Evolutionary conservation across 2,329 filamentous ascomycete genomes (phyloP).

Genomic region (Tolypocladium tundrense): DNA sequence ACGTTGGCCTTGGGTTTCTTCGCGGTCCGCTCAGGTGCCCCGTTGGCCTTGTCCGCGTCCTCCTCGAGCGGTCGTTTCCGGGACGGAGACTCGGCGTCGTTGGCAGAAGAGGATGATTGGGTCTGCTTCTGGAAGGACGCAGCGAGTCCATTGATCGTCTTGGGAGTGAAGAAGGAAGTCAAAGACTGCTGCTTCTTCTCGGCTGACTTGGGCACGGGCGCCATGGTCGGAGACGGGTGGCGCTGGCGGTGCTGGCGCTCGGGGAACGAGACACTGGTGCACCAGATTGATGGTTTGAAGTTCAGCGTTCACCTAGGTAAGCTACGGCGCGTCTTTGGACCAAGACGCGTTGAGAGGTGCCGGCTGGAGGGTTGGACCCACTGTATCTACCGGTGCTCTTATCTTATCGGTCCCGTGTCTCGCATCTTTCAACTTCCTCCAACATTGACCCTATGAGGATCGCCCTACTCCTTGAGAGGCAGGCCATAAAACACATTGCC

Average conservation of each 20-base stretch:
- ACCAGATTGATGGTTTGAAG: neutral
- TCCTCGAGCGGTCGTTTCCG: constrained; percentile 44
- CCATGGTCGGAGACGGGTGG: neutral
- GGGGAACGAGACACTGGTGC: neutral
- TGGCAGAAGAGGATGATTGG: constrained; percentile 13
- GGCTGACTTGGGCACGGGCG: constrained; percentile 18
- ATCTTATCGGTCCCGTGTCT: neutral
- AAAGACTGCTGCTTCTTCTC: constrained; percentile 70
- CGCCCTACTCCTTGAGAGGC: neutral
- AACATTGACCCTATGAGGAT: neutral
- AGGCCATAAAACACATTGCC: neutral
- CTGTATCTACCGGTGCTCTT: neutral
- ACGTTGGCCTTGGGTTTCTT: constrained; percentile 34
- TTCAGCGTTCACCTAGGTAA: neutral
- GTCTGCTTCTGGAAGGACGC: constrained; percentile 23
- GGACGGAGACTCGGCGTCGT: constrained; percentile 17
- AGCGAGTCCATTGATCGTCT: constrained; percentile 37
- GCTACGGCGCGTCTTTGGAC: neutral
- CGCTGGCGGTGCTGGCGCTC: neutral
- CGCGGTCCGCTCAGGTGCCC: constrained; percentile 22
- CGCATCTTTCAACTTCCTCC: neutral
- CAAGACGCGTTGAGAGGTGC: neutral
- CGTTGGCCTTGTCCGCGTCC: constrained; percentile 33
- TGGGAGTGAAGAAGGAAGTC: constrained; percentile 73
- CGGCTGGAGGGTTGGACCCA: neutral